Conservation (phyloP, 1,284 basidiomycete genomes). For the Chalciporus piperatoides region DNA sequence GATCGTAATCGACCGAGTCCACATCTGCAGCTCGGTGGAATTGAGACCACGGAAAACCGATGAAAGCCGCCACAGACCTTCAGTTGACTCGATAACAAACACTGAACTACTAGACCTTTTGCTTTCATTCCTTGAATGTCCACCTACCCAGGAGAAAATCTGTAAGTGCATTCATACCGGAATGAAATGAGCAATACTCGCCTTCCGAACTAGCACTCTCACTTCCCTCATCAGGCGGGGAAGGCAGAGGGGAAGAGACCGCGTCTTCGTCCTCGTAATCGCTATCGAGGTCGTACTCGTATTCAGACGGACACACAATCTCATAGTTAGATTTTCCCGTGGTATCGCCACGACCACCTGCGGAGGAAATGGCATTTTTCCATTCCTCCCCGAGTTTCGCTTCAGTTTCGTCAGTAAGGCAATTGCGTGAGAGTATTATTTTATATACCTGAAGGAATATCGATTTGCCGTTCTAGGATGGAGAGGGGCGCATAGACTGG, state of each 20-base stretch:
- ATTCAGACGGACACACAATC: slow-evolving; percentile 13
- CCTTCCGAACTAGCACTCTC: slow-evolving; percentile 3
- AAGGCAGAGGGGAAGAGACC: background rate
- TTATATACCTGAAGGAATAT: slow-evolving; percentile 12
- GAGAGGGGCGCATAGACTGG: slow-evolving; percentile 18
- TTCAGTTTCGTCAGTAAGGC: slow-evolving; percentile 9
- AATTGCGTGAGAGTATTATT: background rate
- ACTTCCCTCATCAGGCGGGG: background rate
- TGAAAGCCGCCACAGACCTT: slow-evolving; percentile 4
- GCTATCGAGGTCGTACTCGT: slow-evolving; percentile 28
- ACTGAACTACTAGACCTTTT: slow-evolving; percentile 4
- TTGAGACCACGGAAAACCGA: slow-evolving; percentile 7
- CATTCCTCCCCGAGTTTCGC: slow-evolving; percentile 11
- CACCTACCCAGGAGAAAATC: background rate
- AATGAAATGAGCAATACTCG: background rate
- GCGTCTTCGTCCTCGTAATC: slow-evolving; percentile 24
- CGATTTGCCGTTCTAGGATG: slow-evolving; percentile 18
- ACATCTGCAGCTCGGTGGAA: slow-evolving; percentile 8
- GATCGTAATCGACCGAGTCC: background rate
- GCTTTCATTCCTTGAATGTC: background rate
- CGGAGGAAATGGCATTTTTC: slow-evolving; percentile 5
- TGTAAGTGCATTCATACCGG: background rate
- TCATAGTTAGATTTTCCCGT: slow-evolving; percentile 2
- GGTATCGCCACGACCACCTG: background rate
- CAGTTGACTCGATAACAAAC: slow-evolving; percentile 11